These are phyloP conservation scores for Colletotrichum coccodes DNA, from an alignment of 2,329 filamentous ascomycete genomes.

Conservation along the genomic window DNA sequence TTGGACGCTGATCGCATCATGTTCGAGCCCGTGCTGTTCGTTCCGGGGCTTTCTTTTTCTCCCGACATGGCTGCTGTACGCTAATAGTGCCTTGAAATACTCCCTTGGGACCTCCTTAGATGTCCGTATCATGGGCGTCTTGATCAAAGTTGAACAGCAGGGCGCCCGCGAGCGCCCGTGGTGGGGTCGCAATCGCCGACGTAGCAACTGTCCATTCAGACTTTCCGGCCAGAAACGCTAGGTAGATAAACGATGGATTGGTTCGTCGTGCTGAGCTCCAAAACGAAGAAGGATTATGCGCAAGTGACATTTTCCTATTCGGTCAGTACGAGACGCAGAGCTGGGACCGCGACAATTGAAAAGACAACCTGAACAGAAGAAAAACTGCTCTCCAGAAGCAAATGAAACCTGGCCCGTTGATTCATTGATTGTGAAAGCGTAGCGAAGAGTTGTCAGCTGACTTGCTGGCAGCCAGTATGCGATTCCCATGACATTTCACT, in stretches of 20 bases:
- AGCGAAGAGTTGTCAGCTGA: neutral
- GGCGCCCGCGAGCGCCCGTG: neutral
- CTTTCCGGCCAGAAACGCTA: neutral
- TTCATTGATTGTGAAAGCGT: neutral
- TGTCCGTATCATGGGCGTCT: neutral
- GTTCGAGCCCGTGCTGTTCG: slow-evolving; percentile 16
- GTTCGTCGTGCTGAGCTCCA: neutral
- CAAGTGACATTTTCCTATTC: neutral
- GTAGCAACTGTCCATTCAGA: neutral
- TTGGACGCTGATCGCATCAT: slow-evolving; percentile 32
- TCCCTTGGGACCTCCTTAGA: neutral
- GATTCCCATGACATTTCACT: slow-evolving; percentile 1
- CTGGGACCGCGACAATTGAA: neutral
- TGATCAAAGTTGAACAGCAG: neutral
- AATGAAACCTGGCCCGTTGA: neutral
- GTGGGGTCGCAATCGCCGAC: neutral
- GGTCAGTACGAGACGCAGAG: neutral
- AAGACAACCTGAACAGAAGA: neutral
- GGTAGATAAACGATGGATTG: neutral
- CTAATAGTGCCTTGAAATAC: slow-evolving; percentile 3
- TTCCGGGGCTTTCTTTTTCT: slow-evolving; percentile 22
- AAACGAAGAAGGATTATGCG: neutral
- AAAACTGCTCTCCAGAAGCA: neutral
- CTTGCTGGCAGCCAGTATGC: neutral
- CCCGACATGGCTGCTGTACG: neutral